phyloP scores from a whole-genome alignment of 2,329 filamentous ascomycete species.

The Ilyonectria sp. region DNA sequence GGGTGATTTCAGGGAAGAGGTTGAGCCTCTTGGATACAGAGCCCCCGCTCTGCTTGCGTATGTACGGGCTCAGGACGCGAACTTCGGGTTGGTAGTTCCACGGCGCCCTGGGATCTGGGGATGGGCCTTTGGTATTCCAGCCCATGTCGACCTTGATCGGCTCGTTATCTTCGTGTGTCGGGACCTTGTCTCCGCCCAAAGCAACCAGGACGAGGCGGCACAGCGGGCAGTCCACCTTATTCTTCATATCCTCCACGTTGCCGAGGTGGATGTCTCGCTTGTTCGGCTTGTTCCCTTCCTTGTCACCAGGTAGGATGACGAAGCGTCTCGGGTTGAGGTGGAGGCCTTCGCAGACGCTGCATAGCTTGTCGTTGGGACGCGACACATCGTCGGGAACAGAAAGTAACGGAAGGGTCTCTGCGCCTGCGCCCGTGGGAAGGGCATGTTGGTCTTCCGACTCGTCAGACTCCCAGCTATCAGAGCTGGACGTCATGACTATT shows the following conservation, averaged over 20 bases:
- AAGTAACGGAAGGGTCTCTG: too few species aligned
- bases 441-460: too few species aligned
- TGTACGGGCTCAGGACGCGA: neutral
- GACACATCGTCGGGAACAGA: neutral
- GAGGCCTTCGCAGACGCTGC: neutral
- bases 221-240: neutral
- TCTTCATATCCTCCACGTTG: neutral
- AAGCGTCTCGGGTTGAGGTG: neutral
- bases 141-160: neutral
- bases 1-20: neutral
- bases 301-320: neutral
- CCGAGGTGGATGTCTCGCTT: neutral
- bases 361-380: neutral
- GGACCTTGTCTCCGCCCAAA: neutral
- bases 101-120: neutral
- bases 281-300: neutral
- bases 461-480: too few species aligned
- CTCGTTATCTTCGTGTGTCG: neutral
- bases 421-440: too few species aligned
- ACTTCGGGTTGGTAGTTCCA: neutral
- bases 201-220: neutral
- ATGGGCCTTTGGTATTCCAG: neutral
- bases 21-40: neutral
- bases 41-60: neutral
- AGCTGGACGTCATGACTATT: too few species aligned